A percentile compares a stretch with the other conserved stretches of the same genome.
Evolutionary conservation across 305 asterid species (phyloP).

Genomic region (Caryopteris hybrid): DNA sequence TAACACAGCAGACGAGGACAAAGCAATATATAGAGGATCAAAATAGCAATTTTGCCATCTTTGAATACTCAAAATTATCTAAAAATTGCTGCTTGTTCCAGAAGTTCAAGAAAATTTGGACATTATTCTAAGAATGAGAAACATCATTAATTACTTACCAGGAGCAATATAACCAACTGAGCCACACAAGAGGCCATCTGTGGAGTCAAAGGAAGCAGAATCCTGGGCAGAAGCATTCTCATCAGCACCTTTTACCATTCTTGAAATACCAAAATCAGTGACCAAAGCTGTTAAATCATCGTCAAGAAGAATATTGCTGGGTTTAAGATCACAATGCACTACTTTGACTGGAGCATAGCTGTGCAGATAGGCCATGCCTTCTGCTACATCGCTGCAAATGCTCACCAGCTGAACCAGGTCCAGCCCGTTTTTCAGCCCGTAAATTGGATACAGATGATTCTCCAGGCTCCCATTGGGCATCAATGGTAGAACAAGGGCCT

Average conservation of each 20-base stretch:
- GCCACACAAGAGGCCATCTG: slow-evolving; percentile 76
- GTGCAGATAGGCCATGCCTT: slow-evolving; percentile 78
- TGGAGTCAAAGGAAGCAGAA: slow-evolving; percentile 55
- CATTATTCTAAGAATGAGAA: too few relatives aligned
- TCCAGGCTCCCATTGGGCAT: slow-evolving; percentile 91
- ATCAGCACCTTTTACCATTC: slow-evolving; percentile 40
- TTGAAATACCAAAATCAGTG: slow-evolving; percentile 80
- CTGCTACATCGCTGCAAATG: slow-evolving; percentile 77
- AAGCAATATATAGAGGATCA: not conserved
- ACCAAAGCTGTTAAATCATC: slow-evolving; percentile 69
- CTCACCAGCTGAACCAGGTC: slow-evolving; percentile 49
- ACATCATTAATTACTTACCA: slow-evolving; percentile 29
- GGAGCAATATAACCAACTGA: slow-evolving; percentile 91
- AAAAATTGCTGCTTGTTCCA: not conserved
- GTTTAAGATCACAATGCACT: slow-evolving; percentile 84
- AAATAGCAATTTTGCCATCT: not conserved
- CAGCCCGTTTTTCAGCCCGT: slow-evolving; percentile 27
- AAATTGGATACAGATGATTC: slow-evolving; percentile 50
- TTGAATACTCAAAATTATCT: too few relatives aligned
- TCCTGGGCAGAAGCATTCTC: slow-evolving; percentile 27
- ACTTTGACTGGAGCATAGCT: slow-evolving; percentile 73
- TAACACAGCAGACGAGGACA: too few relatives aligned
- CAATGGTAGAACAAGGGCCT: slow-evolving; percentile 80
- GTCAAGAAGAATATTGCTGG: slow-evolving; percentile 82
- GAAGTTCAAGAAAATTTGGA: too few relatives aligned